Evolutionary conservation across 371 early-diverging fungal species (phyloP), one percentile per base, ranked within the genome.

Genomic region (Mucor racemosus): DNA sequence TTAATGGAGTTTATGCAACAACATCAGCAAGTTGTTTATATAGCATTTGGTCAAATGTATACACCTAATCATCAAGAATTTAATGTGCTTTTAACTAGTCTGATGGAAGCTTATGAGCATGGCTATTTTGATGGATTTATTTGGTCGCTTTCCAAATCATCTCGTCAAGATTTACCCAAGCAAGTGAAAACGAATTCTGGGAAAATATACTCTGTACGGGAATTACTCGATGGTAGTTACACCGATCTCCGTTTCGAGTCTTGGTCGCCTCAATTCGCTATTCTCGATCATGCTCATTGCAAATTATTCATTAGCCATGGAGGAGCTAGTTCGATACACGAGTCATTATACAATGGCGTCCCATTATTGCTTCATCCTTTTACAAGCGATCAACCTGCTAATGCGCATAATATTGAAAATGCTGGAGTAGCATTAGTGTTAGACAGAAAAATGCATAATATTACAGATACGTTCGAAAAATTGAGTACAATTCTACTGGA

Each of bases 191-290:
- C 71, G 6, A 39, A 33, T 40, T 64, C 65, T 11, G 60, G 57
- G 17, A 63, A 34, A 7, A 42, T 34, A 7, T 61, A 65, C 14
- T 19, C 44, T 17, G 55, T 65, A 13, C 10, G 41, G 14, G 68
- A 64, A 14, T 46, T 69, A 17, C 57, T 75, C n/a, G 14, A 58
- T 21, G 53, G 62, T 26, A 26, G 41, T 41, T 26, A 64, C n/a
- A 33, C 65, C n/a, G 33, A 67, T 60, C 60, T 69, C 9, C 60
- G 71, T 19, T 65, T 74, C 50, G 64, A 50, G n/a, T 11, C 40
- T 21, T 77, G 84, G 78, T 72, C 79, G 11, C 84, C 81, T 10
- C 84, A 84, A 62, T 59, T 66, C 42, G 77, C 79, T 4, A 69
- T 84, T 21, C 64, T 83, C 0, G 56, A 65, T 7, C 84, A 83